Evolutionary conservation across 2,329 filamentous ascomycete species (phyloP).

Genomic region (Botrytis deweyae): DNA sequence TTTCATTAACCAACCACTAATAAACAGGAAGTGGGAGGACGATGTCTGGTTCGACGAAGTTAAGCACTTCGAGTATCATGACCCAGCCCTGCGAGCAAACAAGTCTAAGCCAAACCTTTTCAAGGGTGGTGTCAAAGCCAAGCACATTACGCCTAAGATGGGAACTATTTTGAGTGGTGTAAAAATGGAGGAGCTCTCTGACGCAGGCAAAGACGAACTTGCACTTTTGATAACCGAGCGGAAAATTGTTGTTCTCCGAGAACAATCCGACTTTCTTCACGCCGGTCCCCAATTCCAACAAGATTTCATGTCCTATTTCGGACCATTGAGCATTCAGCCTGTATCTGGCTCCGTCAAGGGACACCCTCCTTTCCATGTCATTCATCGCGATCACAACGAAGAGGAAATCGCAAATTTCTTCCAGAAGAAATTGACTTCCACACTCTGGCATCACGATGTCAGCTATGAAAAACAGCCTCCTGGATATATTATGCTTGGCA

Average conservation of each 20-base stretch:
- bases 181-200: conserved; percentile 42
- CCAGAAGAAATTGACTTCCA: conserved; percentile 60
- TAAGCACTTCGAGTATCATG: conserved; percentile 45
- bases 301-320: conserved; percentile 60
- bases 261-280: conserved; percentile 48
- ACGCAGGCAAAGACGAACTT: conserved; percentile 44
- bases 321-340: conserved; percentile 66
- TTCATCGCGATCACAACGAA: conserved; percentile 63
- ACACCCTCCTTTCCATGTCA: conserved; percentile 62
- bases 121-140: conserved; percentile 59
- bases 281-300: conserved; percentile 62
- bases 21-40: conserved; percentile 42
- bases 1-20: conserved; percentile 16
- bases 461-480: conserved; percentile 70
- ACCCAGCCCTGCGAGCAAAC: conserved; percentile 56
- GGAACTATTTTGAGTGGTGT: conserved; percentile 45
- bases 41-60: conserved; percentile 47
- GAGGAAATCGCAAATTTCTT: conserved; percentile 58
- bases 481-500: conserved; percentile 61
- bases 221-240: conserved; percentile 45
- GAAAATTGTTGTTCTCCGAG: conserved; percentile 51
- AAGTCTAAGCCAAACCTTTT: conserved; percentile 61
- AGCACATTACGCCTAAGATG: conserved; percentile 50
- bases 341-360: conserved; percentile 65
- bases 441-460: conserved; percentile 68